phyloP scores from a whole-genome alignment of 2,329 filamentous ascomycete genomes.

The Juglanconis juglandina region DNA sequence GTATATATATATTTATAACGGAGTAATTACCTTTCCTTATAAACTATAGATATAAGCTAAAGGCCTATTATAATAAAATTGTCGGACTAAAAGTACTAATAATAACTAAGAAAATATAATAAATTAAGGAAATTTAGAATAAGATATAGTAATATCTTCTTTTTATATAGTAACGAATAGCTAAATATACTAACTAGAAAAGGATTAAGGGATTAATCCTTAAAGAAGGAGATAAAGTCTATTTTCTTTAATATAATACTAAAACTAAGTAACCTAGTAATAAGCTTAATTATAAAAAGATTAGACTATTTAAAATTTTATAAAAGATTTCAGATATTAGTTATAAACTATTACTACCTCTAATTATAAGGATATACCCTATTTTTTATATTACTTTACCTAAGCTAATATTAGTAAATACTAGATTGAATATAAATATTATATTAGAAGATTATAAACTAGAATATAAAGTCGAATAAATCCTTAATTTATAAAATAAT shows the following conservation, averaged over 20 bases:
- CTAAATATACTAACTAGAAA: background rate
- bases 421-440: slow-evolving; percentile 8
- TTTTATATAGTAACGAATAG: background rate
- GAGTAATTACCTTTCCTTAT: slow-evolving; percentile 17
- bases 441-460: background rate
- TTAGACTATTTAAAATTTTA: slow-evolving; percentile 20
- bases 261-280: slow-evolving; percentile 16
- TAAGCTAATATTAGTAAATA: slow-evolving; percentile 13
- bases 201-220: background rate
- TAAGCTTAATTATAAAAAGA: slow-evolving; percentile 22
- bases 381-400: slow-evolving; percentile 23
- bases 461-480: slow-evolving; percentile 7
- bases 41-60: slow-evolving; percentile 16
- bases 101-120: background rate
- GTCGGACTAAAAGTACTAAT: background rate
- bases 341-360: slow-evolving; percentile 20
- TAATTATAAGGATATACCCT: slow-evolving; percentile 13
- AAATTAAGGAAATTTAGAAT: background rate
- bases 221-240: background rate
- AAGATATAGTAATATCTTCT: background rate
- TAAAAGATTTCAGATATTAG: slow-evolving; percentile 19
- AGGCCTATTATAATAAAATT: background rate
- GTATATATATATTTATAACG: slow-evolving; percentile 14
- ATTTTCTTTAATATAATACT: slow-evolving; percentile 26
- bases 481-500: slow-evolving; percentile 14